phyloP scores from a whole-genome alignment of 2,329 filamentous ascomycete species.

The Neonectria faginata region DNA sequence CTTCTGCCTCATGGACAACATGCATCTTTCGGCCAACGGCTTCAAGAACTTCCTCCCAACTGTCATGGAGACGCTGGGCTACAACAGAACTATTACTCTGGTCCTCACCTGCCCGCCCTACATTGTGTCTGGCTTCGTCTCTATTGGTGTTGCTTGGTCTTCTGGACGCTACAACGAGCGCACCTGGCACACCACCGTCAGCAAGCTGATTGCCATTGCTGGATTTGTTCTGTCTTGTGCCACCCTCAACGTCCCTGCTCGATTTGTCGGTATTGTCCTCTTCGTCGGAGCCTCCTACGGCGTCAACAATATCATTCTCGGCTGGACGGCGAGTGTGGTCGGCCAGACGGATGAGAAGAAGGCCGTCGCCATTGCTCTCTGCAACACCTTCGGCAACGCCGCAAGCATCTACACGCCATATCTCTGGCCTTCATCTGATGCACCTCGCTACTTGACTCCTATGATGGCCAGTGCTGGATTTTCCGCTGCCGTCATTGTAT shows the following conservation, averaged over 20 bases:
- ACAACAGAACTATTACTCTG: slow-evolving; percentile 60
- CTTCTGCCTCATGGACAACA: slow-evolving; percentile 36
- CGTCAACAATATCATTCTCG: slow-evolving; percentile 58
- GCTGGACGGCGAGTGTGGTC: slow-evolving; percentile 55
- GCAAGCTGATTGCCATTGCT: slow-evolving; percentile 53
- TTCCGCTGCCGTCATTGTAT: slow-evolving; percentile 50
- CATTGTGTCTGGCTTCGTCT: slow-evolving; percentile 53
- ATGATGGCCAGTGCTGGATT: slow-evolving; percentile 41
- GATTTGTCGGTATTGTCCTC: slow-evolving; percentile 49
- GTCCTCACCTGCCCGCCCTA: slow-evolving; percentile 64
- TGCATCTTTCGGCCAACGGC: slow-evolving; percentile 39
- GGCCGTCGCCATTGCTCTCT: slow-evolving; percentile 54
- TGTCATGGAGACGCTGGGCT: slow-evolving; percentile 60
- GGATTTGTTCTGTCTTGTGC: slow-evolving; percentile 40
- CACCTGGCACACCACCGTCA: slow-evolving; percentile 59
- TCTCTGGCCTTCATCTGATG: slow-evolving; percentile 33
- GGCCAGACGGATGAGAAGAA: slow-evolving; percentile 62
- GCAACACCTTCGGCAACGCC: slow-evolving; percentile 36
- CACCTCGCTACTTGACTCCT: slow-evolving; percentile 26
- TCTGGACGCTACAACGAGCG: slow-evolving; percentile 46
- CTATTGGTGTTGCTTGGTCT: slow-evolving; percentile 37
- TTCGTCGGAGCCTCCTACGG: slow-evolving; percentile 53
- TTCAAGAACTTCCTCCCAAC: slow-evolving; percentile 50
- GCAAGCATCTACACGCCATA: slow-evolving; percentile 40
- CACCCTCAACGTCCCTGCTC: slow-evolving; percentile 38